A percentile compares a stretch with the other conserved stretches of the same genome.
Evolutionary conservation across 2,329 filamentous ascomycete genomes (phyloP).

Genomic region (Talaromyces islandicus): DNA sequence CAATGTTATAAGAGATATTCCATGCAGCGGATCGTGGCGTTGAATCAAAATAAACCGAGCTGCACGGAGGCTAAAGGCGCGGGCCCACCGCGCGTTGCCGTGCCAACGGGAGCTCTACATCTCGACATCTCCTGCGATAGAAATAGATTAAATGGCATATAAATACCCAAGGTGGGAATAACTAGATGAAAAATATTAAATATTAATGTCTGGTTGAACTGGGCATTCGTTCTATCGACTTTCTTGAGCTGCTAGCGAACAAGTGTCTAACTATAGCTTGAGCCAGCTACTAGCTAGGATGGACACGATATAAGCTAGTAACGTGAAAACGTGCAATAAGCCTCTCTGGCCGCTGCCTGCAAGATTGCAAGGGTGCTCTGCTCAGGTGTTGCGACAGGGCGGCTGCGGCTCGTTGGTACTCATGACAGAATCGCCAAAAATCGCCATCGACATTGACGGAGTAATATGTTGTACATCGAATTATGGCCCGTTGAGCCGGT

Average conservation of each 20-base stretch:
- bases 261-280: background rate
- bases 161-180: background rate
- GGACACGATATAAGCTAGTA: background rate
- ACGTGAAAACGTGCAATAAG: background rate
- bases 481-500: background rate
- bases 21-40: background rate
- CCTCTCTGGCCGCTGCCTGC: background rate
- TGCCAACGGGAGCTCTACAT: constrained; percentile 14
- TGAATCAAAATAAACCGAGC: background rate
- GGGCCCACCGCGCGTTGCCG: constrained; percentile 15
- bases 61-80: background rate
- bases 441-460: background rate
- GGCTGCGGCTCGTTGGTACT: background rate
- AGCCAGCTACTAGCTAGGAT: no score
- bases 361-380: background rate
- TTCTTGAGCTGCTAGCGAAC: background rate
- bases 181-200: background rate
- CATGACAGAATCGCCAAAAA: background rate
- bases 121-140: background rate
- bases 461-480: background rate
- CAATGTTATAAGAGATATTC: background rate
- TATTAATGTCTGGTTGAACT: no score
- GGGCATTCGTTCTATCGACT: background rate
- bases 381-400: background rate
- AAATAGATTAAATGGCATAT: background rate